A percentile compares a stretch with the other conserved stretches of the same genome.
Evolutionary conservation across 192 early-diverging fungal genomes (phyloP).

Genomic region (Entomortierella parvispora): DNA sequence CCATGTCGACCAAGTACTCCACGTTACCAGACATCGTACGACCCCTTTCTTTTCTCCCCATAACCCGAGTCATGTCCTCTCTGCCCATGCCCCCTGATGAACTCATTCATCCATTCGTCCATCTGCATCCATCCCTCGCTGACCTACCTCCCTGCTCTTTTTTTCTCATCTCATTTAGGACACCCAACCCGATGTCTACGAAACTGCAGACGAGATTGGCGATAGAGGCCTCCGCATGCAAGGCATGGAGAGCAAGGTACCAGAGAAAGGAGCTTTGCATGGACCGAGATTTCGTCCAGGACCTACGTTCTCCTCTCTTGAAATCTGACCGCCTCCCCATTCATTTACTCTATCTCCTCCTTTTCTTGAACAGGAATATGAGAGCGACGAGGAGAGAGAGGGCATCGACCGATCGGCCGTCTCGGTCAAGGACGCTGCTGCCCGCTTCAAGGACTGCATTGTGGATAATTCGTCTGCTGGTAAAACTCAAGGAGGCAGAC

Average conservation of each 20-base stretch:
- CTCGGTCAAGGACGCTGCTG: slow-evolving; percentile 63
- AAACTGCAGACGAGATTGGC: slow-evolving; percentile 72
- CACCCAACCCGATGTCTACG: slow-evolving; percentile 87
- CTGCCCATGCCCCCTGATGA: not conserved
- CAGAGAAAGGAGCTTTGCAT: not conserved
- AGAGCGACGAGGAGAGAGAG: slow-evolving; percentile 69
- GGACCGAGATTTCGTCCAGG: not conserved
- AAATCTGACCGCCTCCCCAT: not conserved
- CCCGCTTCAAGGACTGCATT: slow-evolving; percentile 64
- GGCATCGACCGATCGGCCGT: slow-evolving; percentile 65
- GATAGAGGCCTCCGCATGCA: slow-evolving; percentile 24
- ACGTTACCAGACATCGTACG: slow-evolving; percentile 82
- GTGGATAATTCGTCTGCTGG: slow-evolving; percentile 64
- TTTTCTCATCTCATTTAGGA: slow-evolving; percentile 52
- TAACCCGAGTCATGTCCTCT: not conserved
- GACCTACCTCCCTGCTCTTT: not conserved
- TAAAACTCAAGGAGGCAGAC: too few species aligned
- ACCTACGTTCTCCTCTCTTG: not conserved
- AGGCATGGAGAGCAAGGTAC: slow-evolving; percentile 40
- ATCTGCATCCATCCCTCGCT: too few species aligned
- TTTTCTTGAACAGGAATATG: slow-evolving; percentile 27
- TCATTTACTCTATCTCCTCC: not conserved
- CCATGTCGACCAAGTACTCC: slow-evolving; percentile 76
- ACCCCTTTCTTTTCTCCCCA: not conserved
- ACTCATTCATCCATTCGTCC: not conserved